Conservation (phyloP, 352 stramenopile species). For the Thraustochytrium sp. region DNA sequence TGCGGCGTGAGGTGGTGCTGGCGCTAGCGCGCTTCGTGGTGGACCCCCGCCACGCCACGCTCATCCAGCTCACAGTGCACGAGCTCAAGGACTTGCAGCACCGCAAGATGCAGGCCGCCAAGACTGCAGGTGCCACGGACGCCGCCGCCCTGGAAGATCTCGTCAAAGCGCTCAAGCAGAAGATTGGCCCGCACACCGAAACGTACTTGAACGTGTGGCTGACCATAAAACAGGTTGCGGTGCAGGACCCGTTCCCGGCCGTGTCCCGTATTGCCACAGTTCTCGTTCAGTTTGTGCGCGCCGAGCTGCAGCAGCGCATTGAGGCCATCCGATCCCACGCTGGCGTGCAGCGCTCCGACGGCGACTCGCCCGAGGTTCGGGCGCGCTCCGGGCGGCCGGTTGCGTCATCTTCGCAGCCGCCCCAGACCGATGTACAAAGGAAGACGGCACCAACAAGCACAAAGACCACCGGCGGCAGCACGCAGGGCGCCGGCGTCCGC, state of each 20-base stretch:
- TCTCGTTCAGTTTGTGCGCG: background rate
- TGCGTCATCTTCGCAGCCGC: no score
- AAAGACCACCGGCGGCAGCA: no score
- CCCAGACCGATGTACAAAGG: no score
- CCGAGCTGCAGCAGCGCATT: constrained; percentile 22
- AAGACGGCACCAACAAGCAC: no score
- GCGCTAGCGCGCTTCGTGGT: constrained; percentile 72
- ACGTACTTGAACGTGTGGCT: constrained; percentile 31
- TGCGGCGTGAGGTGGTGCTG: constrained; percentile 71
- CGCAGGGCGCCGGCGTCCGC: no score
- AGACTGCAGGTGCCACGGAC: background rate
- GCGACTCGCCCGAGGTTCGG: background rate
- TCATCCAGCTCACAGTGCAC: constrained; percentile 71
- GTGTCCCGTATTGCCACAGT: background rate
- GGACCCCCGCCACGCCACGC: constrained; percentile 71
- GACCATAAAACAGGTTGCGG: constrained; percentile 16
- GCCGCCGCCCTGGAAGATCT: background rate
- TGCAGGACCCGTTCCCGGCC: background rate
- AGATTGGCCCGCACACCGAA: constrained; percentile 17
- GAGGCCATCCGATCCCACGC: constrained; percentile 21
- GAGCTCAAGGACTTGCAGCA: constrained; percentile 50
- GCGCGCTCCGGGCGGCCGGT: background rate
- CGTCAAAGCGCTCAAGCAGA: background rate
- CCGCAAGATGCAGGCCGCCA: background rate
- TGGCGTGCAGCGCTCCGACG: background rate